Evolutionary conservation across 179 eudicot species (phyloP).

Genomic region (Beta corolliflora): DNA sequence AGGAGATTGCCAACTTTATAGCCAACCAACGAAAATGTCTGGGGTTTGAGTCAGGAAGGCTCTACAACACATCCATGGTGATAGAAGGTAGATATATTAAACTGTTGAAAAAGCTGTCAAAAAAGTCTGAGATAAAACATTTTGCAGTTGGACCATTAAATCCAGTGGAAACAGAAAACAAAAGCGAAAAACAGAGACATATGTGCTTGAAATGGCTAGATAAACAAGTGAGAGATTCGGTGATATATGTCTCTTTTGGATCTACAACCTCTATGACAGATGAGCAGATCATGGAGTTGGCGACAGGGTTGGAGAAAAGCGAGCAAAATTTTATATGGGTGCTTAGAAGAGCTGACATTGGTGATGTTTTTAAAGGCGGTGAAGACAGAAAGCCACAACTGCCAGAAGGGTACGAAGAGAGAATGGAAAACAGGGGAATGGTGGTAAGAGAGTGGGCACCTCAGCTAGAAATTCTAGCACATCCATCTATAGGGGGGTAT

Average conservation of each 20-base stretch:
- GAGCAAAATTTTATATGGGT: conserved; percentile 21
- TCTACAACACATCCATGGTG: conserved; percentile 38
- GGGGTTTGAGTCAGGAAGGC: conserved; percentile 31
- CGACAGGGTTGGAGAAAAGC: conserved; percentile 2
- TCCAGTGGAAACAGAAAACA: conserved; percentile 3
- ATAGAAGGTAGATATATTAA: conserved; percentile 44
- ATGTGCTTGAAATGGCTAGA: conserved; percentile 54
- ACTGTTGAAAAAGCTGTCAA: conserved; percentile 29
- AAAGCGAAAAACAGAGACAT: conserved; percentile 16
- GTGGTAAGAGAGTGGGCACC: conserved; percentile 42
- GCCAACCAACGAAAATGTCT: conserved; percentile 17
- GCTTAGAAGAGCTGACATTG: conserved; percentile 32
- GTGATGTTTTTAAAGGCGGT: conserved; percentile 24
- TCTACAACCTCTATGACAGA: conserved; percentile 43
- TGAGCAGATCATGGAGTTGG: conserved; percentile 14
- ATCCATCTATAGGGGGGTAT: conserved; percentile 4
- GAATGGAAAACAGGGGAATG: conserved; percentile 45
- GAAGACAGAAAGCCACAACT: conserved; percentile 1
- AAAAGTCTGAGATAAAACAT: conserved; percentile 19
- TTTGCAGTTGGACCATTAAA: conserved; percentile 47
- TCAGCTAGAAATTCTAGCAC: conserved; percentile 1
- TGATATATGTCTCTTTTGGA: conserved; percentile 60
- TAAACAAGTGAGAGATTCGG: conserved; percentile 24
- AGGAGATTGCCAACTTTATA: conserved; percentile 32
- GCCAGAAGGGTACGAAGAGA: conserved; percentile 56